Evolutionary conservation across 2,329 filamentous ascomycete genomes (phyloP).

Genomic region (Pyrenophora tritici-repentis): DNA sequence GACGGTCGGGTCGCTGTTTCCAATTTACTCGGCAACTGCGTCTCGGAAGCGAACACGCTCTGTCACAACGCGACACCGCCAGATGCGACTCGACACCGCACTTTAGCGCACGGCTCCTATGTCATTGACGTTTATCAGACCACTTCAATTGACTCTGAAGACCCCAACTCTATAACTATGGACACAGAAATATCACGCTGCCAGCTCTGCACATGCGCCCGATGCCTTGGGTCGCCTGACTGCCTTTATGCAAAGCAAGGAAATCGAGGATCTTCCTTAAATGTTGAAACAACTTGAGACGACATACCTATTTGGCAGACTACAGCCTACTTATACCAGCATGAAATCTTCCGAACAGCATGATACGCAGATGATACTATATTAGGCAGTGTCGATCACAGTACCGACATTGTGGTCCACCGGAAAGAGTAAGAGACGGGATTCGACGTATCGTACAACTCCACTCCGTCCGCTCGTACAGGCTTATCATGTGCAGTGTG

Average conservation of each 20-base stretch:
- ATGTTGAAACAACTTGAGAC: conserved; percentile 7
- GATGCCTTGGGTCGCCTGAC: not conserved
- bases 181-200: not conserved
- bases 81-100: not conserved
- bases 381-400: too few relatives aligned
- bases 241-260: conserved; percentile 3
- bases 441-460: not conserved
- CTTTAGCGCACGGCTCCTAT: not conserved
- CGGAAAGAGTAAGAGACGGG: too few relatives aligned
- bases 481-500: not conserved
- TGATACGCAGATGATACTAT: too few relatives aligned
- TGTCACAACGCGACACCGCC: conserved; percentile 2
- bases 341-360: too few relatives aligned
- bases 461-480: not conserved
- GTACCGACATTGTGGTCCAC: too few relatives aligned
- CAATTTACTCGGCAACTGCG: conserved; percentile 19
- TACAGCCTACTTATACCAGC: not conserved
- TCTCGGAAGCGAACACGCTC: conserved; percentile 10
- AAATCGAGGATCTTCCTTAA: not conserved
- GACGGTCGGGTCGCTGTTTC: conserved; percentile 16
- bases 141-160: too few relatives aligned
- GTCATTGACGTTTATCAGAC: not conserved
- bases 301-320: not conserved
- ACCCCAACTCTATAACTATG: too few relatives aligned
- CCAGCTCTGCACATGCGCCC: not conserved